A percentile compares a stretch with the other conserved stretches of the same genome.
Conservation (phyloP, 2,329 filamentous ascomycete genomes). For the Penicillium glabrum region DNA sequence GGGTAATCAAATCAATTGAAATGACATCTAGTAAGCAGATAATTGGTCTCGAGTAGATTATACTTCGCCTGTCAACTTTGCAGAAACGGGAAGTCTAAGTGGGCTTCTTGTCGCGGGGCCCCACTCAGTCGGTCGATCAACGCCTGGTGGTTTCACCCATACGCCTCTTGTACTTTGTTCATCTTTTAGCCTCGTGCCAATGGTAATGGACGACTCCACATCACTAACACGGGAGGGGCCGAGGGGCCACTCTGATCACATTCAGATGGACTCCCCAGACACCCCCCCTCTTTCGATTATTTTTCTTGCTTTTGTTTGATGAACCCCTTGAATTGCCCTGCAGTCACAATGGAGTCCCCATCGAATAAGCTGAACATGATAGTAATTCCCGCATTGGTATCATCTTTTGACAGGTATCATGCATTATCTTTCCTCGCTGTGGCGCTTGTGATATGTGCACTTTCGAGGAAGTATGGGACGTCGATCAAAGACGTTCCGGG, state of each 20-base stretch:
- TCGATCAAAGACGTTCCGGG: slow-evolving; percentile 44
- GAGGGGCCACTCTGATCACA: neutral
- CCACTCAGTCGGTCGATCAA: neutral
- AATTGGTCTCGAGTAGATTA: neutral
- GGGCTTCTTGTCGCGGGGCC: neutral
- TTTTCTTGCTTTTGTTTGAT: neutral
- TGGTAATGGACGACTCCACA: neutral
- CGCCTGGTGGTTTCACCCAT: neutral
- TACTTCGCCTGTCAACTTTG: neutral
- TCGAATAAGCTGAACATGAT: neutral
- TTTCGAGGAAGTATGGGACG: slow-evolving; percentile 48
- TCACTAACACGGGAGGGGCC: neutral
- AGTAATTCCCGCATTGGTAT: neutral
- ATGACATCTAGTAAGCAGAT: neutral
- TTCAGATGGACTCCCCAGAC: neutral
- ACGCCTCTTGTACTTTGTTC: neutral
- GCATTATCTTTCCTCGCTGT: neutral
- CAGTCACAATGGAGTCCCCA: neutral
- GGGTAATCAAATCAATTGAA: neutral
- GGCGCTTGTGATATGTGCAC: neutral
- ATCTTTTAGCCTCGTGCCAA: neutral
- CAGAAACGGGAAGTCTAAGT: neutral
- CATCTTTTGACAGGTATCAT: neutral
- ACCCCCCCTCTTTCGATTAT: neutral
- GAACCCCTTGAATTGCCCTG: neutral